Evolutionary conservation across 352 stramenopile species (phyloP).

Genomic region (Phytophthora ramorum): DNA sequence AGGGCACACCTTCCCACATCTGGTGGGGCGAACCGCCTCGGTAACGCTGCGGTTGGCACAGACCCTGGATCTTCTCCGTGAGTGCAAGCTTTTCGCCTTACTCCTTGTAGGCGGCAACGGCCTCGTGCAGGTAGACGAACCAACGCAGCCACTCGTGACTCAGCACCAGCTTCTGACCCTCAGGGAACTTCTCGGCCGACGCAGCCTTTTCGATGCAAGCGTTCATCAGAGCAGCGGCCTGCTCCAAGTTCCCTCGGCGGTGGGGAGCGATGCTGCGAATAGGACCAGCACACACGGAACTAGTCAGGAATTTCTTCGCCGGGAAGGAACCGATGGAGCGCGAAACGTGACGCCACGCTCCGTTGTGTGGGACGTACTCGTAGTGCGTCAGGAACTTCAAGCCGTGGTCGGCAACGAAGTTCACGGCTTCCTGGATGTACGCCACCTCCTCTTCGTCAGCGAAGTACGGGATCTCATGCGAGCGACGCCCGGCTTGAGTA

Average conservation of each 20-base stretch:
- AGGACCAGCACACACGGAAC: constrained; percentile 22
- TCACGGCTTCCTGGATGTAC: constrained; percentile 94
- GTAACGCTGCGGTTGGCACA: constrained; percentile 44
- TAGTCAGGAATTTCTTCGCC: constrained; percentile 35
- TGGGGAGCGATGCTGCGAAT: constrained; percentile 31
- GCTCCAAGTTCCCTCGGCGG: constrained; percentile 35
- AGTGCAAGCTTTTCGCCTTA: constrained; percentile 29
- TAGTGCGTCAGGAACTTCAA: constrained; percentile 96
- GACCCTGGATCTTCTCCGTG: constrained; percentile 33
- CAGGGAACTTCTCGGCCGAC: constrained; percentile 6
- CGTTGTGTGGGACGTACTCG: constrained; percentile 93
- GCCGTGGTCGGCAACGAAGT: constrained; percentile 94
- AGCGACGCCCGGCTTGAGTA: constrained; percentile 95
- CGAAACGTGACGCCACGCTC: constrained; percentile 88
- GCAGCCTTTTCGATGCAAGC: constrained; percentile 28
- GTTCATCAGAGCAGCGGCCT: constrained; percentile 29
- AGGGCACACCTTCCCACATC: constrained; percentile 33
- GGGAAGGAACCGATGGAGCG: constrained; percentile 19
- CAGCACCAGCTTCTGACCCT: constrained; percentile 33
- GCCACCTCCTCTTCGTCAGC: constrained; percentile 85
- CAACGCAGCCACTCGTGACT: too few relatives aligned
- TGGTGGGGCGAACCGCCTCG: constrained; percentile 23
- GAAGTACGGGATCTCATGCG: constrained; percentile 94
- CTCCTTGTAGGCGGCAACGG: constrained; percentile 30
- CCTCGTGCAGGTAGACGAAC: constrained; percentile 43